Evolutionary conservation across 2,329 filamentous ascomycete genomes (phyloP).

Genomic region (Monosporascus ibericus): DNA sequence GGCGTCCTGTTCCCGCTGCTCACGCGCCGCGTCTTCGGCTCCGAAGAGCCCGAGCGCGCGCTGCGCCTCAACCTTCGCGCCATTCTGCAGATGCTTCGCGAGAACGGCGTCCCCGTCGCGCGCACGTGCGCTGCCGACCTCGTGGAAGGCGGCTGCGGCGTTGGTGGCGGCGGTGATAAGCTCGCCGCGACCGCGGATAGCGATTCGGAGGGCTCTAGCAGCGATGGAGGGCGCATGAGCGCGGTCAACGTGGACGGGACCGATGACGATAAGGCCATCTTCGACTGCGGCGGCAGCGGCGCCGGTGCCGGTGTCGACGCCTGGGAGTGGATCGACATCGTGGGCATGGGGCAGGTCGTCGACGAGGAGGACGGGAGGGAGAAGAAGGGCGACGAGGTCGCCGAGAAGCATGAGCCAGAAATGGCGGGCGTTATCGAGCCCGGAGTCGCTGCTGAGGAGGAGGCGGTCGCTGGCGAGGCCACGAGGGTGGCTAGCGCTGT

Average conservation of each 20-base stretch:
- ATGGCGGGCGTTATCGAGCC: conserved; percentile 33
- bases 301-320: too few species aligned
- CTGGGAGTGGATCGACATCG: conserved; percentile 49
- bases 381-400: conserved; percentile 11
- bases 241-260: conserved; percentile 29
- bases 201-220: conserved; percentile 21
- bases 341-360: conserved; percentile 37
- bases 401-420: conserved; percentile 22
- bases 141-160: conserved; percentile 37
- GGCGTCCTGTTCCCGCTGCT: conserved; percentile 74
- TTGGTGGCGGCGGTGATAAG: conserved; percentile 23
- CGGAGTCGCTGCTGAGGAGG: conserved; percentile 1
- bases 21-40: conserved; percentile 51
- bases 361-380: conserved; percentile 11
- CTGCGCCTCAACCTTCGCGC: conserved; percentile 55
- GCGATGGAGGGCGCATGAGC: conserved; percentile 28
- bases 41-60: conserved; percentile 51
- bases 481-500: background rate
- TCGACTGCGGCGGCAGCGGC: conserved; percentile 37
- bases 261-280: conserved; percentile 44
- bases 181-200: conserved; percentile 9
- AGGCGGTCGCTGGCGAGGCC: background rate
- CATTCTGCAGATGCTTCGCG: conserved; percentile 49
- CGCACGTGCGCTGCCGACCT: conserved; percentile 45
- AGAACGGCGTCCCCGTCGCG: conserved; percentile 41